phyloP scores from a whole-genome alignment of 31 red algal genomes.

The Asparagopsis taxiformis region DNA sequence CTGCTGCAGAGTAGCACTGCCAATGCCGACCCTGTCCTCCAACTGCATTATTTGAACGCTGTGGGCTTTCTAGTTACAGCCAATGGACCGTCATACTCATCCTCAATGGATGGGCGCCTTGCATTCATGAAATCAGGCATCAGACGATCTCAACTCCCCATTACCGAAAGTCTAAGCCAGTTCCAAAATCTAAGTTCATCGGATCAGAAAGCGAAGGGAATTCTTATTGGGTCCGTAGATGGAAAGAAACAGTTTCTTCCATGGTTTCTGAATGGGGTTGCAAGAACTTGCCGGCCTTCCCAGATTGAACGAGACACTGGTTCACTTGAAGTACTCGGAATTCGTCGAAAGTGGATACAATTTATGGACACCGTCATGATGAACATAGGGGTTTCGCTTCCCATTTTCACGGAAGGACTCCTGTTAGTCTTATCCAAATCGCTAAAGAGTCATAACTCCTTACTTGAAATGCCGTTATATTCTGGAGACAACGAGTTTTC shows the following conservation, averaged over 20 bases:
- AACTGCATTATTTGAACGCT: conserved; percentile 65
- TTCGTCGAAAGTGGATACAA: conserved; percentile 71
- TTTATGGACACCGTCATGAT: conserved; percentile 56
- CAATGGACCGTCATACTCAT: conserved; percentile 59
- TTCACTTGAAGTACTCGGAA: conserved; percentile 65
- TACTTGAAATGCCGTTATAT: background rate
- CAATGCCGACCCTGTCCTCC: conserved; percentile 53
- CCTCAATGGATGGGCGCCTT: conserved; percentile 59
- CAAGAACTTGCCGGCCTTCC: conserved; percentile 24
- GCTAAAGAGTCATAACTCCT: conserved; percentile 29
- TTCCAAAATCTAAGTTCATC: conserved; percentile 10
- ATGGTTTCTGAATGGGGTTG: conserved; percentile 55
- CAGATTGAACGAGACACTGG: conserved; percentile 30
- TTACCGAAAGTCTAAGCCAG: conserved; percentile 42
- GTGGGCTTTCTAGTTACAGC: conserved; percentile 61
- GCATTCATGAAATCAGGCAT: conserved; percentile 52
- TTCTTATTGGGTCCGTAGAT: conserved; percentile 51
- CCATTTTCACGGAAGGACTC: conserved; percentile 53
- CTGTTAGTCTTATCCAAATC: conserved; percentile 39
- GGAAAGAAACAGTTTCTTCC: conserved; percentile 52
- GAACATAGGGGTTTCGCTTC: conserved; percentile 51
- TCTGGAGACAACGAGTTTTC: conserved; percentile 68
- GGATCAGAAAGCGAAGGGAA: conserved; percentile 8
- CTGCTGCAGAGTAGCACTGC: conserved; percentile 22
- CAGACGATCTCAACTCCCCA: conserved; percentile 28